Base-by-base conservation (phyloP, 2,329 filamentous ascomycete species). In the Rutstroemia sp. region DNA sequence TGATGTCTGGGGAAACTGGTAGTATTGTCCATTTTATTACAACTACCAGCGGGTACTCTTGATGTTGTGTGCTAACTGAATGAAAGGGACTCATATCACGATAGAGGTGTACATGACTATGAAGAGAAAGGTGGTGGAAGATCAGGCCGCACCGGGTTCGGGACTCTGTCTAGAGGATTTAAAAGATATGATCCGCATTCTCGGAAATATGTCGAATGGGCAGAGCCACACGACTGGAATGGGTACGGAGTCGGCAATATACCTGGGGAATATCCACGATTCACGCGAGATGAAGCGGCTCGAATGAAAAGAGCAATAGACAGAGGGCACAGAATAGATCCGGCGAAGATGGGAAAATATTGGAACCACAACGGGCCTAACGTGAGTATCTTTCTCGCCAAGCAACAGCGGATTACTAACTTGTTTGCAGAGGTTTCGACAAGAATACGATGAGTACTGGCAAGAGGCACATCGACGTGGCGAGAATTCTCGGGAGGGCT, bases 1-100 rank as follows among this genome's bases (percentile, higher is more conserved):
- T 4, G 67, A 68, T 16, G 21, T 50, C 27, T 69, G 67, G 67
- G 59, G 60, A 10, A 69, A 69, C 51, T 69, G 67, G 67, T 66
- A 57, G 53, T 46, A 10, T 34, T 23, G n/a, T 1, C 2, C 12
- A 40, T 1, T 0, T 30, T 7, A 16, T 7, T 27, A 17, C 21
- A 27, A 25, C 1, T 39, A 21, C 12, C 9, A 16, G 2, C 1
- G 34, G 16, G 10, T 17, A 25, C 12, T 12, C 23, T 19, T 14
- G 6, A 4, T 19, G 7, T n/a, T 42, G 4, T 42, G 3, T 14
- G 25, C 52, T 58, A n/a, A 58, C n/a, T 25, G 27, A 23, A 19
- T 30, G 40, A 9, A 23, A 69, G 67, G 67, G 67, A 69, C 51
- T 61, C 65, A 8, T 69, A 69, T 48, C 63, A 66, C 42, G 30